phyloP scores from a whole-genome alignment of 1,139 yeast species.

The Saccharomycopsis phalli region DNA sequence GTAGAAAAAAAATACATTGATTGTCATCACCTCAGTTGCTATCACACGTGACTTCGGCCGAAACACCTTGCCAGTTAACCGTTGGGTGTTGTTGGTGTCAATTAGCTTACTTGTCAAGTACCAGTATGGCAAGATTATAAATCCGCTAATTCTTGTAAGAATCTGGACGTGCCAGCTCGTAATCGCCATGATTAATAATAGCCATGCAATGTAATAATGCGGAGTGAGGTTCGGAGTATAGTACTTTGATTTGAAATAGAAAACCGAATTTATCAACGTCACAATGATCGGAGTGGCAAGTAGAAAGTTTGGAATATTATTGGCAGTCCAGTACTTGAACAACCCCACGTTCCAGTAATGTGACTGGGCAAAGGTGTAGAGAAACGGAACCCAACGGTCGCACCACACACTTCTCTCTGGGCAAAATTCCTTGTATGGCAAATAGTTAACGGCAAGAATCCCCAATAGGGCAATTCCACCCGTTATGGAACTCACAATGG shows the following conservation, averaged over 20 bases:
- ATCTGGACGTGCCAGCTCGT: constrained; percentile 81
- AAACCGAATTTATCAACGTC: constrained; percentile 29
- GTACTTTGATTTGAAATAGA: constrained; percentile 26
- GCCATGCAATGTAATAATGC: constrained; percentile 31
- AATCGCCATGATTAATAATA: constrained; percentile 43
- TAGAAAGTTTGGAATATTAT: constrained; percentile 77
- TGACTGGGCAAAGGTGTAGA: constrained; percentile 67
- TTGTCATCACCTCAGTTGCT: constrained; percentile 15
- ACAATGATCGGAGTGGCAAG: constrained; percentile 62
- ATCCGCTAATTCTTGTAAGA: constrained; percentile 67
- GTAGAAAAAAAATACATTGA: constrained; percentile 43
- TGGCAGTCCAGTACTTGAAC: constrained; percentile 68
- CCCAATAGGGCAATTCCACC: constrained; percentile 47
- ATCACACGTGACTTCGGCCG: constrained; percentile 17
- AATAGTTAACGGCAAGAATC: constrained; percentile 39
- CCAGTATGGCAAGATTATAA: constrained; percentile 72
- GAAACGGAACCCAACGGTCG: constrained; percentile 40
- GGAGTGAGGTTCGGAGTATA: constrained; percentile 30
- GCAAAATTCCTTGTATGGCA: constrained; percentile 55
- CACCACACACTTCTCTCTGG: constrained; percentile 82
- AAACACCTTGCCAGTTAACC: constrained; percentile 22
- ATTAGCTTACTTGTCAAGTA: constrained; percentile 40
- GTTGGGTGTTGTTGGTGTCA: constrained; percentile 19
- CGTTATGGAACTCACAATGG: constrained; percentile 34
- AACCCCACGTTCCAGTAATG: constrained; percentile 85